Evolutionary conservation across 495 filamentous ascomycete genomes (phyloP).

Genomic region (Staphylotrichum tortipilum): DNA sequence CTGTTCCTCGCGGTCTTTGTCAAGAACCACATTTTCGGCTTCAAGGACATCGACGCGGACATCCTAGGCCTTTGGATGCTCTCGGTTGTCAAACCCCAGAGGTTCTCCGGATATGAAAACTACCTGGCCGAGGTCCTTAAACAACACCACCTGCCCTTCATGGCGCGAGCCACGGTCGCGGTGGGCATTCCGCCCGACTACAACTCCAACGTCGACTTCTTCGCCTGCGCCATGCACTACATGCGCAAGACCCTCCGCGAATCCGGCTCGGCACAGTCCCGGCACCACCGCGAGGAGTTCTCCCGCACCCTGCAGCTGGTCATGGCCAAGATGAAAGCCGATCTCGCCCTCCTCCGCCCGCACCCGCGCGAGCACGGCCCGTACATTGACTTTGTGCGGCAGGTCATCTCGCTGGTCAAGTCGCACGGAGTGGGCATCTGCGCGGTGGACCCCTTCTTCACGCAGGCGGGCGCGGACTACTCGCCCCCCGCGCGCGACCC

Average conservation of each 20-base stretch:
- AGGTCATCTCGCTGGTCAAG: conserved; percentile 36
- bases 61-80: conserved; percentile 31
- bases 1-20: conserved; percentile 35
- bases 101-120: conserved; percentile 34
- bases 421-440: conserved; percentile 39
- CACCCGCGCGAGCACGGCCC: conserved; percentile 25
- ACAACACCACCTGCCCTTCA: conserved; percentile 23
- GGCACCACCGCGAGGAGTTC: conserved; percentile 27
- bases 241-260: conserved; percentile 36
- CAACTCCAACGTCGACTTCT: conserved; percentile 31
- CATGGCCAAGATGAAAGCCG: conserved; percentile 43
- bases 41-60: conserved; percentile 30
- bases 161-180: conserved; percentile 23
- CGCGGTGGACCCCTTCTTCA: conserved; percentile 38
- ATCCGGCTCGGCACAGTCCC: conserved; percentile 11
- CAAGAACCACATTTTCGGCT: conserved; percentile 32
- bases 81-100: conserved; percentile 31
- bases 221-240: conserved; percentile 28
- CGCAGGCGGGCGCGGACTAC: conserved; percentile 39
- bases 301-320: conserved; percentile 26
- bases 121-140: conserved; percentile 33
- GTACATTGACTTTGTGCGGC: conserved; percentile 39
- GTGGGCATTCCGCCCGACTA: conserved; percentile 29
- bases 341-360: conserved; percentile 28
- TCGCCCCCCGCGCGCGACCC: conserved; percentile 42